These are phyloP conservation scores for Carex pumila DNA, from an alignment of 176 grass and related monocot species.

Conservation along the genomic window DNA sequence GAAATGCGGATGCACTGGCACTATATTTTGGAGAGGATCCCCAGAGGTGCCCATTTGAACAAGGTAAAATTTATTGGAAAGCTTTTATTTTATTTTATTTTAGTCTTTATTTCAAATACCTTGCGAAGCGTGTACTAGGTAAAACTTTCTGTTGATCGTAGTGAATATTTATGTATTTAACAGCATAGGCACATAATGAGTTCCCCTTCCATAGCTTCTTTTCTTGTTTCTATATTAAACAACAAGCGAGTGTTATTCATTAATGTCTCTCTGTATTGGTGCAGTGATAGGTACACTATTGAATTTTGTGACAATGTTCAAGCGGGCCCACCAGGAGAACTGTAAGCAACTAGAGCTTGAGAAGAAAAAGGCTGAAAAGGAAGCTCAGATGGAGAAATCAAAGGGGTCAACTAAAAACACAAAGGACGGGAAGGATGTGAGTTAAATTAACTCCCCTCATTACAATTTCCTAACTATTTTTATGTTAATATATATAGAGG, in stretches of 20 bases:
- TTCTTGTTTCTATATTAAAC: constrained; percentile 10
- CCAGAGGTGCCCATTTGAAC: constrained; percentile 93
- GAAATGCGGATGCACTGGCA: constrained; percentile 80
- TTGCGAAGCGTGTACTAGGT: not conserved
- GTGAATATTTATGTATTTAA: not conserved
- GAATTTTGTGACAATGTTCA: constrained; percentile 84
- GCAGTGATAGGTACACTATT: constrained; percentile 85
- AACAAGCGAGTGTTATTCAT: constrained; percentile 1
- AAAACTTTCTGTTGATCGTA: not conserved
- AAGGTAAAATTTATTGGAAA: constrained; percentile 45
- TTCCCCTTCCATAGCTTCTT: not conserved
- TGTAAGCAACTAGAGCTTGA: constrained; percentile 89
- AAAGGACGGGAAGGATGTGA: constrained; percentile 18
- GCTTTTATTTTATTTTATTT: not conserved
- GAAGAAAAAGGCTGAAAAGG: constrained; percentile 85
- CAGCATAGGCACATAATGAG: not conserved
- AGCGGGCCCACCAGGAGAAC: constrained; percentile 83
- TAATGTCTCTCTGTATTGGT: constrained; percentile 4
- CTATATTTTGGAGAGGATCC: constrained; percentile 99
- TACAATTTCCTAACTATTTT: not conserved
- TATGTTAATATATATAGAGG: not conserved
- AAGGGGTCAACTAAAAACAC: constrained; percentile 31
- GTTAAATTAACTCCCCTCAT: not conserved
- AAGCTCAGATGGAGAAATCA: constrained; percentile 63
- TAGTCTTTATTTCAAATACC: not conserved